These are phyloP conservation scores for Tricholoma saponaceum DNA, from an alignment of 768 basidiomycete genomes.

Conservation along the genomic window DNA sequence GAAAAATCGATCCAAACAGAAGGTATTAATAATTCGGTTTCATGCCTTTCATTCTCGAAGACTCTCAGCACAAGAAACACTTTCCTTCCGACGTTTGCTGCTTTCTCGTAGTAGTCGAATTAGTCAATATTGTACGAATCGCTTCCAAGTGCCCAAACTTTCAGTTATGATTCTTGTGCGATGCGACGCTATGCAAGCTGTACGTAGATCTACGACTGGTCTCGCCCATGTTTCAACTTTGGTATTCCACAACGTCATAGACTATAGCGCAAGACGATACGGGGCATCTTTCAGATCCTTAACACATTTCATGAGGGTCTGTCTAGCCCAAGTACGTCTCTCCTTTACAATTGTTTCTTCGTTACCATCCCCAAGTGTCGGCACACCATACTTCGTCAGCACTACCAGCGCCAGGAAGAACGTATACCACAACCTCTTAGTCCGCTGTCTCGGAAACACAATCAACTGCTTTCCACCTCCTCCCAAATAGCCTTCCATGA, in stretches of 20 bases:
- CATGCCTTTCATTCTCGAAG: not conserved
- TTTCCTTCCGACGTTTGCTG: not conserved
- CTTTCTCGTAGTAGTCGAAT: not conserved
- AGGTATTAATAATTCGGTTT: not conserved
- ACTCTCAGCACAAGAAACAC: not conserved
- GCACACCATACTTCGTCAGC: conserved; percentile 33
- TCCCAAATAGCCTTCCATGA: conserved; percentile 57
- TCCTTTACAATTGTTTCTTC: conserved; percentile 14
- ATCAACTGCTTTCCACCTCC: conserved; percentile 48
- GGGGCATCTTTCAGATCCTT: conserved; percentile 47
- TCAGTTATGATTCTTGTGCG: not conserved
- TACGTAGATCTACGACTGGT: not conserved
- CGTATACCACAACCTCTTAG: conserved; percentile 76
- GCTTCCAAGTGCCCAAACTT: not conserved
- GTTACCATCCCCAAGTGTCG: conserved; percentile 3
- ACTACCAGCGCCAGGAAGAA: conserved; percentile 58
- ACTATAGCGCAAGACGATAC: conserved; percentile 20
- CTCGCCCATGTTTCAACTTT: not conserved
- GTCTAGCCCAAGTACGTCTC: conserved; percentile 37
- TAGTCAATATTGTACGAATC: not conserved
- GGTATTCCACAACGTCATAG: not conserved
- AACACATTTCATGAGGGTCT: conserved; percentile 34
- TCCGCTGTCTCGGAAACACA: conserved; percentile 62
- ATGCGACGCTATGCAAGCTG: not conserved
- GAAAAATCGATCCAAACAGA: not conserved